phyloP scores from a whole-genome alignment of 345 rosid genomes.

The Lepidium africanum region DNA sequence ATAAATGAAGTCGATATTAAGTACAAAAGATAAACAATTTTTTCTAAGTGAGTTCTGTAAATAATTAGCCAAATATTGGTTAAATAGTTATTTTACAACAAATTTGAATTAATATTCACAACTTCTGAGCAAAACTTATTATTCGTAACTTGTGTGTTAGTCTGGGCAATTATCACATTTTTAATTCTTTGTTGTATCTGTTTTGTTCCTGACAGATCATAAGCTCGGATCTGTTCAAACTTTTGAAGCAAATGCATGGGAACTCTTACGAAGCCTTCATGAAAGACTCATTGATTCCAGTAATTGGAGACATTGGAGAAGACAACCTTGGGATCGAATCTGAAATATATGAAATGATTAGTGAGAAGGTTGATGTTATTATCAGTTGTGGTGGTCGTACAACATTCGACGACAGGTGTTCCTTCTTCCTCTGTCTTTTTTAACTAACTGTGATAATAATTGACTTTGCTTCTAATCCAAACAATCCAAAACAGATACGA shows the following conservation, averaged over 20 bases:
- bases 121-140: too few species aligned
- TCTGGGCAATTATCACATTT: too few species aligned
- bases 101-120: too few species aligned
- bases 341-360: slow-evolving; percentile 21
- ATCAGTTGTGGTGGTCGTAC: slow-evolving; percentile 64
- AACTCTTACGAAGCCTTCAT: slow-evolving; percentile 23
- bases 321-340: slow-evolving; percentile 14
- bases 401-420: slow-evolving; percentile 31
- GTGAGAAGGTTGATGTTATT: slow-evolving; percentile 46
- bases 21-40: too few species aligned
- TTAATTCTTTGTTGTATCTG: too few species aligned
- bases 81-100: too few species aligned
- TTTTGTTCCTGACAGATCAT: slow-evolving; percentile 8
- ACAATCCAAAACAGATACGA: slow-evolving; percentile 32
- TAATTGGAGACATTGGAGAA: slow-evolving; percentile 22
- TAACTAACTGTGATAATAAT: not conserved
- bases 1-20: too few species aligned
- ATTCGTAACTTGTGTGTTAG: too few species aligned
- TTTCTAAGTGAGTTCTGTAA: too few species aligned
- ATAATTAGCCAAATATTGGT: too few species aligned
- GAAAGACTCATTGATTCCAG: slow-evolving; percentile 31
- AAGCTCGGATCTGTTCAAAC: slow-evolving; percentile 25
- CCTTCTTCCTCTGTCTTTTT: not conserved
- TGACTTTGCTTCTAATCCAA: not conserved
- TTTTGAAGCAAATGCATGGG: slow-evolving; percentile 18